Conservation (phyloP, 75 land plant genomes). For the Pinus albicaulis region DNA sequence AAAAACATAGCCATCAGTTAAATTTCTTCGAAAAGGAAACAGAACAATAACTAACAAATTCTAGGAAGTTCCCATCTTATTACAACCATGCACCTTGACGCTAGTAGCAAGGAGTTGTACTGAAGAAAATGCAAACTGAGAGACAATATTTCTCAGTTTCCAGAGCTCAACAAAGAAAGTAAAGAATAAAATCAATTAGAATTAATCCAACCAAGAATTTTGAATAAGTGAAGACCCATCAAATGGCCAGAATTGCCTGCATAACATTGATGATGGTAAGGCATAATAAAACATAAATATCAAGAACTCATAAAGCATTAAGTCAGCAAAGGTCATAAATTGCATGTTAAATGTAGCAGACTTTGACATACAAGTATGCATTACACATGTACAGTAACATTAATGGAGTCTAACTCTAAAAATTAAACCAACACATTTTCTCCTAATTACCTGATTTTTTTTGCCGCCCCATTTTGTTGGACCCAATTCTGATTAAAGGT, state of each 20-base stretch:
- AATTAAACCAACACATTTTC: background rate
- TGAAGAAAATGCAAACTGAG: background rate
- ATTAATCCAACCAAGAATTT: background rate
- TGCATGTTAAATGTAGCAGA: conserved; percentile 2
- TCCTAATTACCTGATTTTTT: conserved; percentile 6
- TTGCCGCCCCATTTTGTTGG: background rate
- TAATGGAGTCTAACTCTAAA: background rate
- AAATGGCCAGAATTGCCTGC: conserved; percentile 2
- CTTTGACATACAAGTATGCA: conserved; percentile 1
- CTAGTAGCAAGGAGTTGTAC: background rate
- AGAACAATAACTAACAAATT: no score
- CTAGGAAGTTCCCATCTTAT: background rate
- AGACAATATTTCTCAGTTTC: conserved; percentile 5
- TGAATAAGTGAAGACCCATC: conserved; percentile 4
- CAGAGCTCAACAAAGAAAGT: conserved; percentile 1
- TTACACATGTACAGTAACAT: conserved; percentile 8
- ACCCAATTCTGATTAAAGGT: background rate
- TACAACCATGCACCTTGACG: background rate
- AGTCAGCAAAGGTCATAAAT: background rate
- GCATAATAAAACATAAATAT: background rate
- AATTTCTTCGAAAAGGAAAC: background rate
- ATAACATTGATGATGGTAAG: conserved; percentile 9
- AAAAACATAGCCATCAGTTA: background rate
- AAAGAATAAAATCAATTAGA: background rate
- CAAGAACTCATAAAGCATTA: background rate